Percentiles rank a stretch among this genome's conserved stretches.
Evolutionary conservation across 371 early-diverging fungal genomes (phyloP).

Genomic region (Mortierella sp.): DNA sequence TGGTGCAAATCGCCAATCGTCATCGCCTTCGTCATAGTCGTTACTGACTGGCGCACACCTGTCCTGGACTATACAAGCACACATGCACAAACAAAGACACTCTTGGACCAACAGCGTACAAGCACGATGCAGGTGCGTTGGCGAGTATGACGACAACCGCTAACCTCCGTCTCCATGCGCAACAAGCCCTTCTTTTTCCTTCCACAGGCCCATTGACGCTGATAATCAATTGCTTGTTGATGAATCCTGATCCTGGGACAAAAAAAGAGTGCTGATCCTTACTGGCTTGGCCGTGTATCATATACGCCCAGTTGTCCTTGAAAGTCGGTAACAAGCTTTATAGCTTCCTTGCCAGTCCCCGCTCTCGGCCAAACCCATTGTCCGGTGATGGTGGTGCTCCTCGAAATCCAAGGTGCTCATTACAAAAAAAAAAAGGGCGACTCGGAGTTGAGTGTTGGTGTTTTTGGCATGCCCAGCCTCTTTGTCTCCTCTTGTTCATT

Average conservation of each 20-base stretch:
- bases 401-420: not conserved
- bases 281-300: not conserved
- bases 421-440: not conserved
- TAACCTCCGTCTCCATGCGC: not conserved
- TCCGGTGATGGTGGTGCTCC: not conserved
- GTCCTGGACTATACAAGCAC: not conserved
- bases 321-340: too few relatives aligned
- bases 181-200: not conserved
- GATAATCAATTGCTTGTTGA: not conserved
- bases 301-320: not conserved
- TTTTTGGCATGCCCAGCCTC: not conserved
- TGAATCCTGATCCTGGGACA: not conserved
- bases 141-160: not conserved
- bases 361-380: not conserved
- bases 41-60: not conserved
- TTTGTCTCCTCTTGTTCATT: not conserved
- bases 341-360: not conserved
- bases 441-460: not conserved
- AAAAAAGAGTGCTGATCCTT: not conserved
- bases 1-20: not conserved
- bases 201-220: not conserved
- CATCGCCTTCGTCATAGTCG: slow-evolving; percentile 2
- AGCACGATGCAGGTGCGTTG: not conserved
- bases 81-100: not conserved
- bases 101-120: not conserved